These are phyloP conservation scores for Teratosphaeria epicoccoides DNA, from an alignment of 2,329 filamentous ascomycete genomes.

Conservation along the genomic window DNA sequence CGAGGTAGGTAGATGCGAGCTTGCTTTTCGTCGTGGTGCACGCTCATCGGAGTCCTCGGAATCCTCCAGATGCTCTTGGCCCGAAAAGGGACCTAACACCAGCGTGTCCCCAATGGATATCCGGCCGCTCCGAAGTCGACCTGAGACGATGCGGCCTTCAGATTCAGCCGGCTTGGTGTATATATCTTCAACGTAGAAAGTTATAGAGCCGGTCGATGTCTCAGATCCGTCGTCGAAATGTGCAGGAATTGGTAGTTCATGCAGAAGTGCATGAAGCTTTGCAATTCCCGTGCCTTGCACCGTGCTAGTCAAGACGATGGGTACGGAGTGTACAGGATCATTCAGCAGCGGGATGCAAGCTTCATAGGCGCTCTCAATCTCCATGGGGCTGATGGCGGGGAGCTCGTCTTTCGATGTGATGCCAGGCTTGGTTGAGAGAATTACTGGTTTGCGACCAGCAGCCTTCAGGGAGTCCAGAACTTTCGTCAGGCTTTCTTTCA, in stretches of 20 bases:
- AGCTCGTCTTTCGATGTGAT: constrained; percentile 37
- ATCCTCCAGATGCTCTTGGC: constrained; percentile 21
- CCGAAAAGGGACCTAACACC: constrained; percentile 59
- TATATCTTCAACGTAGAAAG: constrained; percentile 81
- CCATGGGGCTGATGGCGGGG: constrained; percentile 47
- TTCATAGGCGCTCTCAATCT: constrained; percentile 44
- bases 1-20: constrained; percentile 29
- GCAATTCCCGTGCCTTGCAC: constrained; percentile 75
- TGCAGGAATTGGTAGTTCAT: constrained; percentile 56
- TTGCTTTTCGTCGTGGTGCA: constrained; percentile 12
- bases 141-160: constrained; percentile 57
- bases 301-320: constrained; percentile 78
- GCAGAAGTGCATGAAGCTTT: constrained; percentile 69
- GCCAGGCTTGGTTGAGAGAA: constrained; percentile 41
- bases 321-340: constrained; percentile 47
- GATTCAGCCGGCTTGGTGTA: constrained; percentile 51
- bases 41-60: constrained; percentile 27
- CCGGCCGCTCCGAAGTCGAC: constrained; percentile 68
- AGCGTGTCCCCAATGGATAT: constrained; percentile 69
- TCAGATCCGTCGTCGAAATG: constrained; percentile 20
- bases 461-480: constrained; percentile 69
- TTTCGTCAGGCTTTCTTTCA: constrained; percentile 61
- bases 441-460: constrained; percentile 60
- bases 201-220: constrained; percentile 37
- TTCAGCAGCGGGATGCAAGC: constrained; percentile 43